A percentile compares a stretch with the other conserved stretches of the same genome.
Conservation (phyloP, 148 eudicot species). For the Rhododendron ovatum region DNA sequence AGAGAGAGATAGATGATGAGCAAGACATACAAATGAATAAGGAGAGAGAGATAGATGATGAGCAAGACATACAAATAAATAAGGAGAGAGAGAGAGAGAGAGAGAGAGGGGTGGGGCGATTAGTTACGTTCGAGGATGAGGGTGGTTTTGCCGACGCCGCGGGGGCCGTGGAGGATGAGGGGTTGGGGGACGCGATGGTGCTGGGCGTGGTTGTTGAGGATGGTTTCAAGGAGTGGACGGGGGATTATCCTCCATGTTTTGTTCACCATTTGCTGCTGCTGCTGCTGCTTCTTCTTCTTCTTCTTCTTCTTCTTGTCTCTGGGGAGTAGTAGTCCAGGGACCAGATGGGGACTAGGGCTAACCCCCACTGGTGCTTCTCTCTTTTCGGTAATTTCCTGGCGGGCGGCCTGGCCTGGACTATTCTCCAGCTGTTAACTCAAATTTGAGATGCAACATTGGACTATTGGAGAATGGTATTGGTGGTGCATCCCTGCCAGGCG, state of each 20-base stretch:
- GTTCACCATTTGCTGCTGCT: constrained; percentile 19
- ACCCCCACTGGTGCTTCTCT: background rate
- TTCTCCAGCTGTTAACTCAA: background rate
- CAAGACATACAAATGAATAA: background rate
- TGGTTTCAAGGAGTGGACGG: constrained; percentile 71
- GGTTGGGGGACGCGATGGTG: constrained; percentile 89
- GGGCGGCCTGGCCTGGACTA: too few species aligned
- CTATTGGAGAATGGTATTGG: too few species aligned
- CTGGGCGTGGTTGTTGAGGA: constrained; percentile 83
- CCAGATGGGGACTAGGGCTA: background rate
- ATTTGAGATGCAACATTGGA: background rate
- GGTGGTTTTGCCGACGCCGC: constrained; percentile 95
- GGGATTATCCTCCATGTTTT: constrained; percentile 82
- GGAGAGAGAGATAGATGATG: background rate
- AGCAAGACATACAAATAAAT: too few species aligned
- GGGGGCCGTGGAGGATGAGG: constrained; percentile 89
- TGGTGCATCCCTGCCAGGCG: too few species aligned
- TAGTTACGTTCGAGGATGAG: constrained; percentile 74
- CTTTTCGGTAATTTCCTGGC: too few species aligned
- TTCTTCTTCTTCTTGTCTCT: background rate
- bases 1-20: background rate
- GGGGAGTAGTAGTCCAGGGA: background rate
- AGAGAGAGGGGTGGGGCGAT: background rate
- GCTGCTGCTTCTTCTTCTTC: background rate
- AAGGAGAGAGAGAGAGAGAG: background rate